Percentiles rank a stretch among this genome's conserved stretches.
These are phyloP conservation scores for Geotrichum phurueaensis DNA, from an alignment of 1,139 yeast species.

Conservation along the genomic window DNA sequence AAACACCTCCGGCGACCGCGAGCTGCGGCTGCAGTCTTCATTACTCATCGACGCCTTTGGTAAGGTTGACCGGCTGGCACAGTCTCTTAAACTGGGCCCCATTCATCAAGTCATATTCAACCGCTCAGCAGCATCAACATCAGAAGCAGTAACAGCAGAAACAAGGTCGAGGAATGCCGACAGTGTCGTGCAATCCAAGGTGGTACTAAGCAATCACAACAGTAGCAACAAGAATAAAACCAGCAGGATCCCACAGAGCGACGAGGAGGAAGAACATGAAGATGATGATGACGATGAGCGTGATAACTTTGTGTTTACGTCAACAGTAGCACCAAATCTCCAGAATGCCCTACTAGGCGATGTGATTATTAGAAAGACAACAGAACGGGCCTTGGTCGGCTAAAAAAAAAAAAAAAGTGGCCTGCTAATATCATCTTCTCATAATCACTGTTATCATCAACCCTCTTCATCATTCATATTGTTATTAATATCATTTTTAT, in stretches of 20 bases:
- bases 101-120: slow-evolving; percentile 22
- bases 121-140: not conserved
- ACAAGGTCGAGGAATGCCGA: not conserved
- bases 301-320: slow-evolving; percentile 20
- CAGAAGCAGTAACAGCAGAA: not conserved
- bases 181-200: slow-evolving; percentile 22
- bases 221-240: not conserved
- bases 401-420: not conserved
- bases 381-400: slow-evolving; percentile 11
- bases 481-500: too few species aligned
- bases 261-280: not conserved
- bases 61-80: slow-evolving; percentile 27
- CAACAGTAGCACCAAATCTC: slow-evolving; percentile 19
- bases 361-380: slow-evolving; percentile 20
- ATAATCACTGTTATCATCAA: not conserved
- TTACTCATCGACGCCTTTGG: slow-evolving; percentile 25
- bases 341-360: slow-evolving; percentile 23
- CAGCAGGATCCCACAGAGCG: not conserved
- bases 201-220: not conserved
- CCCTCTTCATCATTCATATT: not conserved
- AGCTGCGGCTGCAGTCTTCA: slow-evolving; percentile 17
- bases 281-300: slow-evolving; percentile 1
- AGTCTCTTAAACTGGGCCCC: slow-evolving; percentile 30
- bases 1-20: slow-evolving; percentile 18
- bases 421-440: not conserved